A percentile compares a stretch with the other conserved stretches of the same genome.
Conservation (phyloP, 192 early-diverging fungal species). For the Gaertneriomyces sp. region DNA sequence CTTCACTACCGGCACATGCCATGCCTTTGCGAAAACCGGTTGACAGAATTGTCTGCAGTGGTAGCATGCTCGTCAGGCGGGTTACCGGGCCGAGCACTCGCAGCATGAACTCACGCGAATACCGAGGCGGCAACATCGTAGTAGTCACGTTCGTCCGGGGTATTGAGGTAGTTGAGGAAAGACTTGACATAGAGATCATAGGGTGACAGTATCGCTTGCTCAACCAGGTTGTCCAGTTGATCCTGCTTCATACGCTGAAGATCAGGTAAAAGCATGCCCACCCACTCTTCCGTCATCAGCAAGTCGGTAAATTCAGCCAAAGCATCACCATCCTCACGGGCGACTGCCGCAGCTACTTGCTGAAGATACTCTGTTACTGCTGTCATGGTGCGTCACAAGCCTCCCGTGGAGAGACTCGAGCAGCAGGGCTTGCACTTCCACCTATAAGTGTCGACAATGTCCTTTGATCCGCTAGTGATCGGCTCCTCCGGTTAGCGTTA, state of each 20-base stretch:
- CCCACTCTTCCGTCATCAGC: constrained; percentile 8
- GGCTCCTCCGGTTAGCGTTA: too few relatives aligned
- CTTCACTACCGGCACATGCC: constrained; percentile 20
- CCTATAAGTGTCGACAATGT: too few relatives aligned
- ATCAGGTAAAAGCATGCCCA: neutral
- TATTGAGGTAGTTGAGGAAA: constrained; percentile 14
- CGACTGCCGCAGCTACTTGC: constrained; percentile 6
- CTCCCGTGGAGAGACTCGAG: too few relatives aligned
- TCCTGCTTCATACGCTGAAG: neutral
- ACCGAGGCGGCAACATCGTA: constrained; percentile 24
- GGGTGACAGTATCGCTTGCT: neutral
- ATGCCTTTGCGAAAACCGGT: constrained; percentile 3
- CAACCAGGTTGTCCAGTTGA: too few relatives aligned
- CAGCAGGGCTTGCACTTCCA: too few relatives aligned
- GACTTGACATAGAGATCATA: constrained; percentile 7
- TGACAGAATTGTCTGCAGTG: constrained; percentile 17
- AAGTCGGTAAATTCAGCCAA: constrained; percentile 14
- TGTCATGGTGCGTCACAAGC: neutral
- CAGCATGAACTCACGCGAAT: constrained; percentile 17
- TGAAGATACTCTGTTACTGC: constrained; percentile 8
- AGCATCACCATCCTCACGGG: neutral
- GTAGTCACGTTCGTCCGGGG: constrained; percentile 11
- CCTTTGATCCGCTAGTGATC: too few relatives aligned
- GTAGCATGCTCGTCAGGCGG: neutral
- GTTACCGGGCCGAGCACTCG: neutral